phyloP scores from a whole-genome alignment of 257 asterid genomes.

The Cinchona pubescens region DNA sequence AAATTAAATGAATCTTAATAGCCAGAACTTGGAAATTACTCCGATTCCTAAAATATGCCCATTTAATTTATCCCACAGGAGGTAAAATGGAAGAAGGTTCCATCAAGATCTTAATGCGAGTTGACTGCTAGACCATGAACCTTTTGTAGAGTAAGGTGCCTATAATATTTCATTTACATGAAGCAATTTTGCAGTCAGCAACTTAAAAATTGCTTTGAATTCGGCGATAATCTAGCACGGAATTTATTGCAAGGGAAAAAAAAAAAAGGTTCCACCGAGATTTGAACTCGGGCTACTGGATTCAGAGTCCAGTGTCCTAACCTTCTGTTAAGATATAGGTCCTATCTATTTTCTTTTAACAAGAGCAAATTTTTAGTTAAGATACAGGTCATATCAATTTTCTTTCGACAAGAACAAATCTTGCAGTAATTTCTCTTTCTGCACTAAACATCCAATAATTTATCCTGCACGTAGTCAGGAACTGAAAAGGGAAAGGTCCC shows the following conservation, averaged over 20 bases:
- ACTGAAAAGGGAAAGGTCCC: no score
- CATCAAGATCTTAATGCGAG: not conserved
- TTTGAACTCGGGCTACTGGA: slow-evolving; percentile 48
- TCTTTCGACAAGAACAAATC: no score
- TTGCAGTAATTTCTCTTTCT: no score
- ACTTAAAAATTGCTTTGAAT: not conserved
- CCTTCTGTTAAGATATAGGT: no score
- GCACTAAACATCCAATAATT: no score
- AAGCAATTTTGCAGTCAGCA: not conserved
- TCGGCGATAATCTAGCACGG: not conserved
- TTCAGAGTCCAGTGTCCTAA: slow-evolving; percentile 52
- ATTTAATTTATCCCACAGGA: no score
- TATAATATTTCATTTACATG: not conserved
- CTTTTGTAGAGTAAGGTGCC: not conserved
- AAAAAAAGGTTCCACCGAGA: slow-evolving; percentile 28
- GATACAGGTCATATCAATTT: no score
- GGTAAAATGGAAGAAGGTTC: not conserved
- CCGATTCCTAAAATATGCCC: not conserved
- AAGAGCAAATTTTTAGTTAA: no score
- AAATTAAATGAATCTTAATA: not conserved
- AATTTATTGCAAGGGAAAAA: not conserved
- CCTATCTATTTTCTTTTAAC: no score
- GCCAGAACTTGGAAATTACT: not conserved
- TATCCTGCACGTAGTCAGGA: no score
- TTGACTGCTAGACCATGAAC: not conserved